Conservation (phyloP, 495 filamentous ascomycete species). For the Aspergillus steynii region DNA sequence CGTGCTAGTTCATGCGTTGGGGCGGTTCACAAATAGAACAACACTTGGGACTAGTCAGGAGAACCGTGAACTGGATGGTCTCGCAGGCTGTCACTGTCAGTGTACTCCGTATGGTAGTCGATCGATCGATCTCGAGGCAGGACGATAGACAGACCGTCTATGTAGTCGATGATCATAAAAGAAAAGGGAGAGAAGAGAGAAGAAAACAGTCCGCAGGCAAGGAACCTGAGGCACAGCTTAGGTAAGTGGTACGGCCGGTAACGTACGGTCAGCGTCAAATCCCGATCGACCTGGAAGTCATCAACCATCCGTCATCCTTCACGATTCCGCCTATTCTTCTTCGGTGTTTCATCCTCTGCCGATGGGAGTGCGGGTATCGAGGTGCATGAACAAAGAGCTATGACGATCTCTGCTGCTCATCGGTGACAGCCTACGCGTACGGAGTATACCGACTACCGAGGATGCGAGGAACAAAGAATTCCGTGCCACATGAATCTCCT, state of each 20-base stretch:
- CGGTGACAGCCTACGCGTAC: not conserved
- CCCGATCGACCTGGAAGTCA: not conserved
- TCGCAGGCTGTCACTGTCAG: not conserved
- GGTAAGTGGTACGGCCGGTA: not conserved
- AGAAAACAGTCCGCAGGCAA: too few relatives aligned
- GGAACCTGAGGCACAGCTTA: not conserved
- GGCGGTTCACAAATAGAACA: constrained; percentile 11
- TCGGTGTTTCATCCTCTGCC: constrained; percentile 19
- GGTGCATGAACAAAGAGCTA: not conserved
- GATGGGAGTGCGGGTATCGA: not conserved
- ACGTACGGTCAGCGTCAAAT: not conserved
- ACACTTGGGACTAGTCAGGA: not conserved
- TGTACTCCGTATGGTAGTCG: not conserved
- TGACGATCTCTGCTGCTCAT: not conserved
- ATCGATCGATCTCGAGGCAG: not conserved
- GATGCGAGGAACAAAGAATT: not conserved
- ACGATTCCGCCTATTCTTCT: constrained; percentile 4
- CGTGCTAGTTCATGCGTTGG: constrained; percentile 9
- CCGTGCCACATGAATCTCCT: too few relatives aligned
- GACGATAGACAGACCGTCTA: too few relatives aligned
- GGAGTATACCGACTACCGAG: not conserved
- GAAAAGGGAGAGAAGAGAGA: too few relatives aligned
- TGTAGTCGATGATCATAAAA: too few relatives aligned
- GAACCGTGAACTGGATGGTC: not conserved
- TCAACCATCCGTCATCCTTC: not conserved